Evolutionary conservation across 1,284 basidiomycete species (phyloP).

Genomic region (Ceratobasidium theobromae): DNA sequence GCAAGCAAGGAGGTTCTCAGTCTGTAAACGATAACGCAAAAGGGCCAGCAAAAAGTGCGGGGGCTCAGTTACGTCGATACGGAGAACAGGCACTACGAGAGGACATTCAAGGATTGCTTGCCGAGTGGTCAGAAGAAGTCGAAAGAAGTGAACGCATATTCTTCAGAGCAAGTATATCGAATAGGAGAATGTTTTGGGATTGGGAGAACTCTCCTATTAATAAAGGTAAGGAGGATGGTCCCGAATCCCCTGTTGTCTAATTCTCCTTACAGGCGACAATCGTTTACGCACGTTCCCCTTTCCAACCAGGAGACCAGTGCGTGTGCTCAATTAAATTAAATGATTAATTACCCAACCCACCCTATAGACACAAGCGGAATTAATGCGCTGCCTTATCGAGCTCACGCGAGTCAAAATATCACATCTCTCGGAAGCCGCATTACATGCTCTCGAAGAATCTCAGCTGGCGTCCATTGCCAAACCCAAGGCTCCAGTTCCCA

Average conservation of each 20-base stretch:
- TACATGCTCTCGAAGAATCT: constrained; percentile 82
- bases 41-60: constrained; percentile 91
- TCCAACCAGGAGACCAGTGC: constrained; percentile 85
- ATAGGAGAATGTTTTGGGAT: constrained; percentile 84
- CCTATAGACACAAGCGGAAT: constrained; percentile 83
- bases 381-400: constrained; percentile 84
- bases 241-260: neutral
- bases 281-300: constrained; percentile 89
- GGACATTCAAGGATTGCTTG: constrained; percentile 80
- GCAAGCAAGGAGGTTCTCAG: constrained; percentile 97
- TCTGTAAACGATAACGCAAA: constrained; percentile 90
- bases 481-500: constrained; percentile 46
- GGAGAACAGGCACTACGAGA: constrained; percentile 92
- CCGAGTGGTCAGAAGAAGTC: constrained; percentile 85
- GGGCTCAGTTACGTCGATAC: constrained; percentile 91
- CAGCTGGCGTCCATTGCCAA: constrained; percentile 80
- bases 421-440: constrained; percentile 80
- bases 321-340: constrained; percentile 41
- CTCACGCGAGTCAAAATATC: constrained; percentile 84
- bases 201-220: constrained; percentile 69
- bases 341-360: neutral
- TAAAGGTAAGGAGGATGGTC: constrained; percentile 48
- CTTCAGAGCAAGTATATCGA: constrained; percentile 82
- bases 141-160: constrained; percentile 81
- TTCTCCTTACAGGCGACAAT: constrained; percentile 55